Base-by-base conservation (phyloP, 768 basidiomycete genomes). In the Tricholoma sp. region DNA sequence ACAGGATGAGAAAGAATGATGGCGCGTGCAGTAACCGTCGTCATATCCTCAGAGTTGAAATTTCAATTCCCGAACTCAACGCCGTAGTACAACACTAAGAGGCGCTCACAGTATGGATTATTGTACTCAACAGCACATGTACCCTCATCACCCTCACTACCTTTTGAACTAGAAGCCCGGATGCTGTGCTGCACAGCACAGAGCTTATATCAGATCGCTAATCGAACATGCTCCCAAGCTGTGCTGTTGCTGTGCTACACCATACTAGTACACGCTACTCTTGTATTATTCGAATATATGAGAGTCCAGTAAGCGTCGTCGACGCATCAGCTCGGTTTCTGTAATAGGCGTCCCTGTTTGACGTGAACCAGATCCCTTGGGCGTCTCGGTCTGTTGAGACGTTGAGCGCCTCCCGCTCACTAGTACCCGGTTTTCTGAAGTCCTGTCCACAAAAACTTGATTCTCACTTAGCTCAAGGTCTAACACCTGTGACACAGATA, bases 241-340 rank as follows among this genome's bases (percentile, higher is more conserved):
- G 71, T 72, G 72, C 72, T 59, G 56, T 54, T 62, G 60, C 61
- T 55, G 61, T 52, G 45, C 37, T 41, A 21, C 39, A 51, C 49
- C 32, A 57, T 49, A 45, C 41, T 51, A 57, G 53, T 52, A 60
- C 55, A 60, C 14, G 10, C 18, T 8, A 61, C 60, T 52, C 61
- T 61, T 58, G 54, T 61, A 64, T 66, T 72, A 73, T 59, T 77
- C 76, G 65, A 79, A 85, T 51, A 88, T 84, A 66, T 89, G 86
- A 52, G 85, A 79, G 62, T 89, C 88, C 54, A 94, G 74, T 67
- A 94, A 68, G 64, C 92, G 81, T 53, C 89, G 81, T 63, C 93
- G 79, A 64, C 85, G 74, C 79, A 94, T 86, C 68, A 93, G 69
- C 70, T 91, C 90, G 18, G 76, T 80, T 70, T 92, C 89, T n/a